Base-by-base conservation (phyloP, 2,329 filamentous ascomycete species). In the Curvularia sp. region DNA sequence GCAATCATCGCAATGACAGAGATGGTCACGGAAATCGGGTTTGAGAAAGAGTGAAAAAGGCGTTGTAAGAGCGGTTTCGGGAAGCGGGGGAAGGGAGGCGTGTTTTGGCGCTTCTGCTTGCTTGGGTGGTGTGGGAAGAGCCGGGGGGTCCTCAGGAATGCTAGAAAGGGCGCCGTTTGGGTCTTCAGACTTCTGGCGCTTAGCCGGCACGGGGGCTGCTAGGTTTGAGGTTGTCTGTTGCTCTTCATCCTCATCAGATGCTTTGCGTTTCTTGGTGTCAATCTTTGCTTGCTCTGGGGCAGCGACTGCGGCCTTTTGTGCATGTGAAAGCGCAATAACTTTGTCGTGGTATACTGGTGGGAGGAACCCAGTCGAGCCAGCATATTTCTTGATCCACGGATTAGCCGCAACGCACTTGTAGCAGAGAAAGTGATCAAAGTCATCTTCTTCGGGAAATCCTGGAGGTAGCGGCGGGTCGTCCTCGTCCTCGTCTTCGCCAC, bases 371-470 rank as follows among this genome's bases (percentile, higher is more conserved):
- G 86, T 73, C 0, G 90, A 86, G 1, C 90, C 89, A 5, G 91
- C 93, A 73, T 98, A 98, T 63, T 83, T 83, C 79, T 94, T 96
- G 75, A 98, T 89, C 95, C 95, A 99, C 0, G 93, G 91, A 67
- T 93, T 87, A 1, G 92, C 87, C 39, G 93, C 88, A 13, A 96
- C 85, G 68, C 95, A 99, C 74, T 96, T 96, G 81, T 95, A 97
- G 81, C 95, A 99, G 36, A 99, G 84, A 70, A 98, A 90, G 27
- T 89, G 87, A 52, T 96, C 92, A 65, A 99, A 99, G 28, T 90
- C 87, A 27, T 97, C 92, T 69, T 98, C 94, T 0, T 84, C 83
- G 0, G 95, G 95, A 66, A 99, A 99, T 1, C 92, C 92, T 0
- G 90, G 87, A 0, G 94, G 94, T 54, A 92, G 81, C 0, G 92